Percentiles rank a stretch among this genome's conserved stretches.
phyloP scores from a whole-genome alignment of 1,284 basidiomycete species.

The Mrakiaceae sp. region DNA sequence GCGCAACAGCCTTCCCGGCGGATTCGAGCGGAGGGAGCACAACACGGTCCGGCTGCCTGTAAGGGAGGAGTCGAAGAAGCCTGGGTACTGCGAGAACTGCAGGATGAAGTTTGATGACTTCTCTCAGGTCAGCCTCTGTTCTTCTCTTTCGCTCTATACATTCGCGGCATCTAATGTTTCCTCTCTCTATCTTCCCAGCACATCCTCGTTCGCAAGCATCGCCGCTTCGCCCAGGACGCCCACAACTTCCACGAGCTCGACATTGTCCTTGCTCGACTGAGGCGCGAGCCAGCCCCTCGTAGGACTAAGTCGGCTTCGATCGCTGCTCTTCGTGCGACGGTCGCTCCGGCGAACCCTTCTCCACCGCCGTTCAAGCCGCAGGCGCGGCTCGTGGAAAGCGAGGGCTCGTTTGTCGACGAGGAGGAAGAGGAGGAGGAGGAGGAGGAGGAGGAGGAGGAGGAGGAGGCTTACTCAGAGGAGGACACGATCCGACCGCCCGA shows the following conservation, averaged over 20 bases:
- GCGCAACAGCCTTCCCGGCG: constrained; percentile 13
- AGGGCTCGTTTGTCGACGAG: not conserved
- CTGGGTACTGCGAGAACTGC: constrained; percentile 98
- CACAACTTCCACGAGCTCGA: constrained; percentile 77
- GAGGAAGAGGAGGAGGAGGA: constrained; percentile 1
- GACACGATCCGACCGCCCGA: not conserved
- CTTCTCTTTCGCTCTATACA: not conserved
- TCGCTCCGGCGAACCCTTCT: not conserved
- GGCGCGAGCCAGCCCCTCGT: constrained; percentile 44
- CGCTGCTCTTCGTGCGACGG: not conserved
- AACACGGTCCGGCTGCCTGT: constrained; percentile 60
- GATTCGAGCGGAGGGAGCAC: constrained; percentile 50
- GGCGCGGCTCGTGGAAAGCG: not conserved
- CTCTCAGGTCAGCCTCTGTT: constrained; percentile 53
- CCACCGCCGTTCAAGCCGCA: not conserved
- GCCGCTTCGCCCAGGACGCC: constrained; percentile 70
- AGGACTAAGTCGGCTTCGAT: not conserved
- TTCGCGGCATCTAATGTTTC: constrained; percentile 7
- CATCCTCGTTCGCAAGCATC: constrained; percentile 61
- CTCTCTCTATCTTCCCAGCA: constrained; percentile 48
- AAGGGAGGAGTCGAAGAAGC: constrained; percentile 73
- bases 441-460: constrained; percentile 6
- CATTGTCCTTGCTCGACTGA: constrained; percentile 58
- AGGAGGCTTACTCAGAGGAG: not conserved
- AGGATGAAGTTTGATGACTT: constrained; percentile 84